These are phyloP conservation scores for Termitomyces sp. DNA, from an alignment of 768 basidiomycete genomes.

Conservation along the genomic window DNA sequence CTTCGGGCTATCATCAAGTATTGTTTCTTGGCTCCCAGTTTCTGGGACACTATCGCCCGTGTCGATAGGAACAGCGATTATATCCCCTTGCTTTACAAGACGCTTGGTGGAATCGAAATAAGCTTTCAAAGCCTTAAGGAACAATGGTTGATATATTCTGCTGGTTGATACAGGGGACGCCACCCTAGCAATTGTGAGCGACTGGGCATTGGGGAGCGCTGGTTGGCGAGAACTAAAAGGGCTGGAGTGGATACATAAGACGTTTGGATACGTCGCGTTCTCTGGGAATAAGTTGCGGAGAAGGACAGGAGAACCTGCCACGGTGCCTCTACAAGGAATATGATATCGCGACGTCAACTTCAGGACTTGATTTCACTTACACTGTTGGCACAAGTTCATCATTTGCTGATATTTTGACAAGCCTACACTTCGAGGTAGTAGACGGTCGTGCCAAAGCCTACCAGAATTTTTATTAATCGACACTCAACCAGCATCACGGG, in stretches of 20 bases:
- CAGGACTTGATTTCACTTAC: slow-evolving; percentile 21
- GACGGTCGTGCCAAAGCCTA: slow-evolving; percentile 48
- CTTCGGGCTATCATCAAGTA: slow-evolving; percentile 17
- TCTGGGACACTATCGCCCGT: slow-evolving; percentile 31
- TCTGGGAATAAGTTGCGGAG: slow-evolving; percentile 44
- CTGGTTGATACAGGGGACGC: slow-evolving; percentile 67
- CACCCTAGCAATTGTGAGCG: slow-evolving; percentile 74
- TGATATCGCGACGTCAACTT: not conserved
- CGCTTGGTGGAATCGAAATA: slow-evolving; percentile 53
- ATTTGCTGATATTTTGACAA: slow-evolving; percentile 53
- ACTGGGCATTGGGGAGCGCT: slow-evolving; percentile 59
- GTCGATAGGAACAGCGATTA: slow-evolving; percentile 61
- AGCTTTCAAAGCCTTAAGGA: slow-evolving; percentile 53
- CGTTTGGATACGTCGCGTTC: slow-evolving; percentile 14
- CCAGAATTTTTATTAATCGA: slow-evolving; percentile 5
- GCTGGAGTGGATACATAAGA: slow-evolving; percentile 39
- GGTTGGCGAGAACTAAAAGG: slow-evolving; percentile 58
- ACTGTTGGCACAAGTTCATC: slow-evolving; percentile 33
- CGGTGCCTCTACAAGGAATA: slow-evolving; percentile 27
- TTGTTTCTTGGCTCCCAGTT: slow-evolving; percentile 17
- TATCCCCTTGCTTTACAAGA: slow-evolving; percentile 67
- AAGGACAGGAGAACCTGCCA: slow-evolving; percentile 43
- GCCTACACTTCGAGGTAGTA: slow-evolving; percentile 31
- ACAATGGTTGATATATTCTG: slow-evolving; percentile 55
- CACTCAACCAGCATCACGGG: not conserved